Evolutionary conservation across 1,139 yeast genomes (phyloP).

Genomic region (Hansenula sp.): DNA sequence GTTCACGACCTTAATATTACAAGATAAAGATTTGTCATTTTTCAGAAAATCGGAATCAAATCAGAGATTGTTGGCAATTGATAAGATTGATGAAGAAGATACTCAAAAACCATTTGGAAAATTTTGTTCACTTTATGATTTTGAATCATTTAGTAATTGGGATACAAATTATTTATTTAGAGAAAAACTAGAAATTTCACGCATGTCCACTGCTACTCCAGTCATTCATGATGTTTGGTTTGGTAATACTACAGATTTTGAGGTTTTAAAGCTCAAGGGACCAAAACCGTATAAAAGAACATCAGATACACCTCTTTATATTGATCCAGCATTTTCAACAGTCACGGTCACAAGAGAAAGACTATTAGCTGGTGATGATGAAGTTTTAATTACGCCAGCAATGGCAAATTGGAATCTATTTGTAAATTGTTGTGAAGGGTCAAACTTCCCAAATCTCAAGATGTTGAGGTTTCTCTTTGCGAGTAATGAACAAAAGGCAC

Average conservation of each 20-base stretch:
- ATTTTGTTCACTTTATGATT: constrained; percentile 25
- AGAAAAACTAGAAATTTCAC: constrained; percentile 76
- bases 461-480: constrained; percentile 35
- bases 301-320: constrained; percentile 35
- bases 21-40: constrained; percentile 16
- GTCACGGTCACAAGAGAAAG: constrained; percentile 29
- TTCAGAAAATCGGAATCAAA: constrained; percentile 16
- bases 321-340: constrained; percentile 48
- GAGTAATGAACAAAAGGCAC: constrained; percentile 14
- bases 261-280: constrained; percentile 24
- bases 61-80: constrained; percentile 18
- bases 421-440: constrained; percentile 49
- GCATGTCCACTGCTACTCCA: constrained; percentile 77
- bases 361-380: constrained; percentile 18
- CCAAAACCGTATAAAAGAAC: constrained; percentile 3
- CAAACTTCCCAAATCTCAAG: constrained; percentile 45
- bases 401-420: constrained; percentile 36
- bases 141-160: constrained; percentile 49
- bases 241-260: constrained; percentile 67
- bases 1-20: constrained; percentile 14
- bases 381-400: constrained; percentile 29
- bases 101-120: constrained; percentile 2
- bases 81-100: constrained; percentile 11
- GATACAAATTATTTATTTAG: constrained; percentile 66
- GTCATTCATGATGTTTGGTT: constrained; percentile 61